Evolutionary conservation across 495 filamentous ascomycete genomes (phyloP), one percentile per base, ranked within the genome.

Genomic region (Aspergillus taichungensis): DNA sequence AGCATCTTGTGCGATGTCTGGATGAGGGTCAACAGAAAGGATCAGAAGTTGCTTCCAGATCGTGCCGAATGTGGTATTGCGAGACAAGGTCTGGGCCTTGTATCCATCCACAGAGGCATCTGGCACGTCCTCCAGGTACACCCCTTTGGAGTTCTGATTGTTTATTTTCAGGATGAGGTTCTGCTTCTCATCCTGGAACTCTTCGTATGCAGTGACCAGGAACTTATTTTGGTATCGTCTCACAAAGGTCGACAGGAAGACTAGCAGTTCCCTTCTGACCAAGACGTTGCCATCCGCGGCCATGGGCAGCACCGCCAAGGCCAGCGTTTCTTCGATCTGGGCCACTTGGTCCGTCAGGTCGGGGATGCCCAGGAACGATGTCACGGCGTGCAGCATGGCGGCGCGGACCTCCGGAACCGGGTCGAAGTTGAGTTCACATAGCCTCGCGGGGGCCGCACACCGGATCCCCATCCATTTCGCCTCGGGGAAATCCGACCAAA

Each of bases 401-500:
- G 92, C 85, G 48, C 92, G 79, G 8, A 99, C 94, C 66, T 99
- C 92, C n/a, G 89, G 86, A 34, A 88, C 88, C 13, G 80, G 79
- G 56, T 99, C 92, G n/a, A 83, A 81, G 42, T 84, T 84, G 28
- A 95, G 74, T 37, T 80, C 79, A 34, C 83, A 85, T 0, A 99
- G 76, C 52, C 85, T 82, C 39, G 79, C 66, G 31, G 87, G 86
- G 6, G 90, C 92, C 47, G 78, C 75, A 53, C 83, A 85, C 37
- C 86, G 73, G 47, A 97, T 94, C 12, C 88, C 92, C 58, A 84
- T 77, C 88, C 88, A 95, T 60, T 96, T 97, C 2, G 88, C 91
- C 50, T 95, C 89, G 0, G 88, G 78, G 40, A 85, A 84, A 59
- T 94, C 85, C 30, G 76, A 76, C 91, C 94, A 99, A 6, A 99